These are phyloP conservation scores for Litchi chinensis DNA, from an alignment of 345 rosid species.

Conservation along the genomic window DNA sequence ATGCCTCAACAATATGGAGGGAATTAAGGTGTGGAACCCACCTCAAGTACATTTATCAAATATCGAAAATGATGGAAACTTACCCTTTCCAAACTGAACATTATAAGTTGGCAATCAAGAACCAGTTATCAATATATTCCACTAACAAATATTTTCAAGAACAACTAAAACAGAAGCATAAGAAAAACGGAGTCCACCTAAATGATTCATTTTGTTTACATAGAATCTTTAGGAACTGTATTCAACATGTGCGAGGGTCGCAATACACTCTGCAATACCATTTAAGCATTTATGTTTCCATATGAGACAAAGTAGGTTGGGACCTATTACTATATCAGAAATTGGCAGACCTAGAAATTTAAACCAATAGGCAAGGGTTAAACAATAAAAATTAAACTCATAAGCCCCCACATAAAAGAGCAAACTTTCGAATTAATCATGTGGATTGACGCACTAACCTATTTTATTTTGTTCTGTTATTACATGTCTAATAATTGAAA, in stretches of 20 bases:
- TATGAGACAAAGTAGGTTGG: background rate
- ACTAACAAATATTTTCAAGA: background rate
- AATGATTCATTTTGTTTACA: background rate
- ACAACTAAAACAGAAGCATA: background rate
- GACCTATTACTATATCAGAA: background rate
- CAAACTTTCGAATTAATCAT: too few species aligned
- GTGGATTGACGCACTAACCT: too few species aligned
- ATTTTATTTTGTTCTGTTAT: too few species aligned
- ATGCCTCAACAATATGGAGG: background rate
- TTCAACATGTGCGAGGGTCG: background rate
- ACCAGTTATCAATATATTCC: background rate
- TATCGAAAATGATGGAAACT: too few species aligned
- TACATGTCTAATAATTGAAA: too few species aligned
- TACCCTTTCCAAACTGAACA: background rate
- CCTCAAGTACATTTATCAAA: background rate
- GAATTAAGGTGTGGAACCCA: background rate
- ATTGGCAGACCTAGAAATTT: background rate
- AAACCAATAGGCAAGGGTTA: background rate
- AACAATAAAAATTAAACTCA: too few species aligned
- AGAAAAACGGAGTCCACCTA: background rate
- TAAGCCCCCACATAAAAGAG: too few species aligned
- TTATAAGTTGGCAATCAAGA: background rate
- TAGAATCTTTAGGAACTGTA: background rate
- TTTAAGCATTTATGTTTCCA: background rate
- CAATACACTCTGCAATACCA: background rate